Evolutionary conservation across 495 filamentous ascomycete genomes (phyloP).

Genomic region (Penicillium argentinense): DNA sequence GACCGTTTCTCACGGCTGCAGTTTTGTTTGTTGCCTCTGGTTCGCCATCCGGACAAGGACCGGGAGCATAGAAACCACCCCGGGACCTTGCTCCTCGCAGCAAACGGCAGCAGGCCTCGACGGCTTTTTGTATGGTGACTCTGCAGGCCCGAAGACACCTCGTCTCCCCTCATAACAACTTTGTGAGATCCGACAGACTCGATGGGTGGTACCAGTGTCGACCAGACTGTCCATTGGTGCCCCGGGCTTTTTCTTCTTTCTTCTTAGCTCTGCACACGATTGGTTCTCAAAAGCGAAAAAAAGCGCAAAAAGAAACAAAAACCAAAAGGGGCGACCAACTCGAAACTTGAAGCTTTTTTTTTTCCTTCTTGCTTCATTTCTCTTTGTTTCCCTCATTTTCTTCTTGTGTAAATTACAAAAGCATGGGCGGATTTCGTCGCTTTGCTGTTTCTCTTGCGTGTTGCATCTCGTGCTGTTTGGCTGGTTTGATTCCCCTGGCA

Average conservation of each 20-base stretch:
- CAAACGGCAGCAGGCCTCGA: no score
- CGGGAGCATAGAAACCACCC: no score
- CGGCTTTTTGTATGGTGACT: no score
- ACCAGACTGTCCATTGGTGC: neutral
- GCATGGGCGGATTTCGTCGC: constrained; percentile 39
- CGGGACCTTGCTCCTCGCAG: no score
- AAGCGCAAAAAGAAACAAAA: constrained; percentile 5
- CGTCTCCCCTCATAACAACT: neutral
- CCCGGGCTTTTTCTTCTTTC: neutral
- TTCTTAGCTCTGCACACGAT: neutral
- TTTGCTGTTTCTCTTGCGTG: constrained; percentile 23
- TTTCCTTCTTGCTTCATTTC: neutral
- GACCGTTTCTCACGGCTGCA: constrained; percentile 2
- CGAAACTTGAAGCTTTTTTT: constrained; percentile 4
- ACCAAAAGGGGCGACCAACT: constrained; percentile 14
- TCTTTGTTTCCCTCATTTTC: constrained; percentile 6
- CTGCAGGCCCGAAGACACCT: neutral
- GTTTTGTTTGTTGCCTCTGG: neutral
- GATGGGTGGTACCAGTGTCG: constrained; percentile 6
- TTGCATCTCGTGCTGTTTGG: constrained; percentile 23
- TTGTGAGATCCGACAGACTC: constrained; percentile 8
- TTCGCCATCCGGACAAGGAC: neutral
- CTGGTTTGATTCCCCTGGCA: constrained; percentile 20
- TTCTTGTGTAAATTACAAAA: constrained; percentile 47
- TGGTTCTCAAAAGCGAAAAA: neutral